phyloP scores from a whole-genome alignment of 1,284 basidiomycete genomes.

The Golubevia pallescens region DNA sequence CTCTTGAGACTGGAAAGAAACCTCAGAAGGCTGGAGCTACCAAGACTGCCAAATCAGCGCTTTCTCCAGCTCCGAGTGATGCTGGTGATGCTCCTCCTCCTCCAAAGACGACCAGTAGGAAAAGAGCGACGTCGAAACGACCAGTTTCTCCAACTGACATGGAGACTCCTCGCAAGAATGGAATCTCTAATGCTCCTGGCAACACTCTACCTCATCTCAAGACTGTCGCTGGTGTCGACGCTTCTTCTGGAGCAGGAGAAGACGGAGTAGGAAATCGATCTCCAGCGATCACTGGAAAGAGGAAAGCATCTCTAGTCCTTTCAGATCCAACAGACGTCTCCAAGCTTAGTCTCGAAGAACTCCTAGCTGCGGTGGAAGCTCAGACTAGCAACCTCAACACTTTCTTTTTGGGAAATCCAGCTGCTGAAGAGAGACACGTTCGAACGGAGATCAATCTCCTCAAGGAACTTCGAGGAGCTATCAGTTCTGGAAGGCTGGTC shows the following conservation, averaged over 20 bases:
- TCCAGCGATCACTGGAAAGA: constrained; percentile 60
- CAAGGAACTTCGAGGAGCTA: constrained; percentile 65
- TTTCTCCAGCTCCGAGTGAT: constrained; percentile 19
- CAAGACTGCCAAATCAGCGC: constrained; percentile 52
- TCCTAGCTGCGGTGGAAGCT: constrained; percentile 66
- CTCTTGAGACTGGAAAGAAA: constrained; percentile 65
- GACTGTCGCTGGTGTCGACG: background rate
- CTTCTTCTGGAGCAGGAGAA: background rate
- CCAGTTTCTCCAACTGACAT: background rate
- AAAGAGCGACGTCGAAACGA: constrained; percentile 4
- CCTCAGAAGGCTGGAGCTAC: constrained; percentile 61
- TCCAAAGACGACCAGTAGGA: constrained; percentile 12
- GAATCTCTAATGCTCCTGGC: background rate
- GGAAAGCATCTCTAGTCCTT: constrained; percentile 36
- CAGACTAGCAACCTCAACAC: constrained; percentile 64
- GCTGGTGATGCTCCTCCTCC: constrained; percentile 7
- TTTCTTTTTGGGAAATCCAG: constrained; percentile 64
- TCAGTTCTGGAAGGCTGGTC: constrained; percentile 64
- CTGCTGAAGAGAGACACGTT: constrained; percentile 68
- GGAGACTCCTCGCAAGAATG: background rate
- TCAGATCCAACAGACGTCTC: constrained; percentile 60
- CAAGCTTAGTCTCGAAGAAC: constrained; percentile 66
- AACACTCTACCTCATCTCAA: background rate
- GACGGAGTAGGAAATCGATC: constrained; percentile 12
- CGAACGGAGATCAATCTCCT: constrained; percentile 66